These are phyloP conservation scores for Dictyostelium citrinum DNA, from an alignment of 78 protist genomes.

Conservation along the genomic window DNA sequence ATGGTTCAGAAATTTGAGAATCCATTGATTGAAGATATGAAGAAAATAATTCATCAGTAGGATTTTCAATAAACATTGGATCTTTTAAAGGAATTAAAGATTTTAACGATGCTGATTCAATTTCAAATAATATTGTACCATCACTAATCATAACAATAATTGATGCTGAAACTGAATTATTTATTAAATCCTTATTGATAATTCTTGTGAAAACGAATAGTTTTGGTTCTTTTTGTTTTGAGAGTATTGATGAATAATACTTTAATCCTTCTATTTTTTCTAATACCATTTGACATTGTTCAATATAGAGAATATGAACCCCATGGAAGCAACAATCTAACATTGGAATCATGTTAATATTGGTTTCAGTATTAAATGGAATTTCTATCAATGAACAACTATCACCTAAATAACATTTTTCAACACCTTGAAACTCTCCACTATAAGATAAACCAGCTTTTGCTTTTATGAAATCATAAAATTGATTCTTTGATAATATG, in stretches of 20 bases:
- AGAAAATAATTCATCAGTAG: background rate
- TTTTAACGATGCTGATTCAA: background rate
- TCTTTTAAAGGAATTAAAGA: background rate
- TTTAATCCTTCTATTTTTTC: conserved; percentile 33
- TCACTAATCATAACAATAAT: background rate
- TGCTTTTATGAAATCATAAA: background rate
- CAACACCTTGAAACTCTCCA: conserved; percentile 23
- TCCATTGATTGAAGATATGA: background rate
- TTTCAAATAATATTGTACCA: background rate
- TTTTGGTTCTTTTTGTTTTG: background rate
- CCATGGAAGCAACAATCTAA: conserved; percentile 1
- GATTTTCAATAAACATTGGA: background rate
- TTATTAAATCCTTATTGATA: background rate
- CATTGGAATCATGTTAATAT: background rate
- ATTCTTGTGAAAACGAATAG: background rate
- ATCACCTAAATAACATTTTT: background rate
- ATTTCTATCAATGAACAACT: background rate
- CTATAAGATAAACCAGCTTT: conserved; percentile 31
- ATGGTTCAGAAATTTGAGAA: background rate
- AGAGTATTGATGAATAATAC: background rate
- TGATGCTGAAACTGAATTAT: background rate
- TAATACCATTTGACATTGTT: conserved; percentile 23
- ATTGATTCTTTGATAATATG: conserved; percentile 7
- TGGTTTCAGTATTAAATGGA: background rate
- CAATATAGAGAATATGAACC: background rate